Conservation (phyloP, 768 basidiomycete species). For the Amanita thiersii region DNA sequence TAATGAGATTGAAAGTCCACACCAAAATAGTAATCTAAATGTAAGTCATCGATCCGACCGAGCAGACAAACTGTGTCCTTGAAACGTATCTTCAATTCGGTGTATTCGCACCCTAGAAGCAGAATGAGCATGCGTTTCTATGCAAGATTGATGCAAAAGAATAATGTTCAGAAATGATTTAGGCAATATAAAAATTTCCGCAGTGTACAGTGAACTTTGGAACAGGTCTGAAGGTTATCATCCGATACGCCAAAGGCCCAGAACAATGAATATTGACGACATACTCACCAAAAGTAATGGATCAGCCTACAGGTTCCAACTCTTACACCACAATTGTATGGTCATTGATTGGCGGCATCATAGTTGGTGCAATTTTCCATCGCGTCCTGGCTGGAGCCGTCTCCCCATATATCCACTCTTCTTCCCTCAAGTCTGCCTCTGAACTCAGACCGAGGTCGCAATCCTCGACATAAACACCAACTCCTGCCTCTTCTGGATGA, state of each 20-base stretch:
- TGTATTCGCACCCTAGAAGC: too few relatives aligned
- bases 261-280: conserved; percentile 8
- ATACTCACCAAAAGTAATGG: conserved; percentile 15
- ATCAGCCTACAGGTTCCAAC: too few relatives aligned
- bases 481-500: conserved; percentile 65
- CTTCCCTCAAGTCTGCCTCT: conserved; percentile 32
- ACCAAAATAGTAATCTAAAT: too few relatives aligned
- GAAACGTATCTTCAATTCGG: too few relatives aligned
- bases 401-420: conserved; percentile 60
- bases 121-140: too few relatives aligned
- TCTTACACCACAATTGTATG: conserved; percentile 13
- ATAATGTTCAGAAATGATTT: conserved; percentile 29
- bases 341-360: conserved; percentile 43
- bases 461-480: conserved; percentile 74
- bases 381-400: conserved; percentile 41
- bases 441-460: conserved; percentile 37
- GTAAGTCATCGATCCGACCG: not conserved
- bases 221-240: conserved; percentile 79
- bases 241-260: conserved; percentile 25
- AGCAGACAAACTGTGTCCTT: too few relatives aligned
- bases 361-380: conserved; percentile 46
- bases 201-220: conserved; percentile 43
- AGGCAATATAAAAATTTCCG: conserved; percentile 64
- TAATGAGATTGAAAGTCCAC: too few relatives aligned
- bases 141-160: conserved; percentile 9